Conservation (phyloP, 129 eudicot genomes). For the Pseudognaphalium luteoalbum region DNA sequence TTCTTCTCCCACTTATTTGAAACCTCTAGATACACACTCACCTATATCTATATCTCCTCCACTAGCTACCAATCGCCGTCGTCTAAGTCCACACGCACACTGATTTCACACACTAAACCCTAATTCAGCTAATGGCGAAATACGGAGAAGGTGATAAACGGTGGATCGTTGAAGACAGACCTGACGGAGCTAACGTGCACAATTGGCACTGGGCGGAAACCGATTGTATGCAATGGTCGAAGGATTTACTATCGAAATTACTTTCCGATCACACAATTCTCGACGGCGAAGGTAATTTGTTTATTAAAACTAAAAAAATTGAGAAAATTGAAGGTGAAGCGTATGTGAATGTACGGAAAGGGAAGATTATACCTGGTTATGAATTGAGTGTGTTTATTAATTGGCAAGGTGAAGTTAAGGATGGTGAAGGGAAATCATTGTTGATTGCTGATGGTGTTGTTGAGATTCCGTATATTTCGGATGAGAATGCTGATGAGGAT, state of each 20-base stretch:
- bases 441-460: slow-evolving; percentile 51
- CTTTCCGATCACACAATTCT: slow-evolving; percentile 53
- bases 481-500: slow-evolving; percentile 94
- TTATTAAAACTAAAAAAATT: slow-evolving; percentile 48
- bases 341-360: slow-evolving; percentile 86
- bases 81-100: background rate
- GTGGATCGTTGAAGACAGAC: slow-evolving; percentile 97
- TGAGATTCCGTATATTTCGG: slow-evolving; percentile 79
- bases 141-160: slow-evolving; percentile 94
- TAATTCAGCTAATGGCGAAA: slow-evolving; percentile 57
- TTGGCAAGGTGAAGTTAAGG: slow-evolving; percentile 73
- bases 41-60: background rate
- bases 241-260: slow-evolving; percentile 43
- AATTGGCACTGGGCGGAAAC: slow-evolving; percentile 99
- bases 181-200: slow-evolving; percentile 98
- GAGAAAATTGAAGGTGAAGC: slow-evolving; percentile 87
- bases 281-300: slow-evolving; percentile 69
- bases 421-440: slow-evolving; percentile 40
- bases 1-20: background rate
- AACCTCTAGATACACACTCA: background rate
- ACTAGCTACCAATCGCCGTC: background rate
- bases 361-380: slow-evolving; percentile 93
- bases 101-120: background rate
- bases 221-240: slow-evolving; percentile 81
- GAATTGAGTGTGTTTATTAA: slow-evolving; percentile 55